Percentiles rank a stretch among this genome's conserved stretches.
phyloP scores from a whole-genome alignment of 371 early-diverging fungal genomes.

The Mucor sp. region DNA sequence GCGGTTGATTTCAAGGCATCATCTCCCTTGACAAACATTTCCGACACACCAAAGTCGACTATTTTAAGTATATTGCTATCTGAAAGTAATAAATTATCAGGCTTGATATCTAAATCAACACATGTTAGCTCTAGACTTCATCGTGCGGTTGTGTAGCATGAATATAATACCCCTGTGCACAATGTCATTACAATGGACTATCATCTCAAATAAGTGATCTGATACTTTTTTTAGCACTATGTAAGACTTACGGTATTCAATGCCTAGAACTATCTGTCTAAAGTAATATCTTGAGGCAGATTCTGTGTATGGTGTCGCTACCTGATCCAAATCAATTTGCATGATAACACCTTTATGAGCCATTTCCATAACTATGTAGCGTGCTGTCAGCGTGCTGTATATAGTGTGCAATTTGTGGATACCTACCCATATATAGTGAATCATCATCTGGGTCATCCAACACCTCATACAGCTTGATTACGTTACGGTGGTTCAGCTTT shows the following conservation, averaged over 20 bases:
- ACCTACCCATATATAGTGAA: constrained; percentile 55
- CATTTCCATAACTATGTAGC: constrained; percentile 29
- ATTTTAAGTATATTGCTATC: constrained; percentile 86
- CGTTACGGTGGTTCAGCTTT: constrained; percentile 78
- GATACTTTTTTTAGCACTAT: not conserved
- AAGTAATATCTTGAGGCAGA: constrained; percentile 67
- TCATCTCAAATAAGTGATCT: constrained; percentile 17
- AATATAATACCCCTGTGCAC: constrained; percentile 16
- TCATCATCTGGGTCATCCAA: constrained; percentile 76
- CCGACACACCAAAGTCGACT: constrained; percentile 97
- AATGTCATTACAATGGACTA: constrained; percentile 22
- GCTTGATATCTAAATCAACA: constrained; percentile 84
- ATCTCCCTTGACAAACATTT: constrained; percentile 65
- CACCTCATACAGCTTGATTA: constrained; percentile 82
- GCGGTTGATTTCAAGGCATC: constrained; percentile 68
- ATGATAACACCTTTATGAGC: constrained; percentile 78
- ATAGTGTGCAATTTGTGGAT: not conserved
- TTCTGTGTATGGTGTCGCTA: constrained; percentile 52
- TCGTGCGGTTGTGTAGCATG: not conserved
- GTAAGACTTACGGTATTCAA: constrained; percentile 81
- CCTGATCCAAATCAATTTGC: constrained; percentile 57
- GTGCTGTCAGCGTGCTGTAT: not conserved
- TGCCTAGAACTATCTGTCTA: constrained; percentile 83
- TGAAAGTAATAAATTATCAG: constrained; percentile 96
- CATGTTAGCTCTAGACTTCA: not conserved